A percentile compares a stretch with the other conserved stretches of the same genome.
Evolutionary conservation across 129 eudicot genomes (phyloP).

Genomic region (Apium graveolens): DNA sequence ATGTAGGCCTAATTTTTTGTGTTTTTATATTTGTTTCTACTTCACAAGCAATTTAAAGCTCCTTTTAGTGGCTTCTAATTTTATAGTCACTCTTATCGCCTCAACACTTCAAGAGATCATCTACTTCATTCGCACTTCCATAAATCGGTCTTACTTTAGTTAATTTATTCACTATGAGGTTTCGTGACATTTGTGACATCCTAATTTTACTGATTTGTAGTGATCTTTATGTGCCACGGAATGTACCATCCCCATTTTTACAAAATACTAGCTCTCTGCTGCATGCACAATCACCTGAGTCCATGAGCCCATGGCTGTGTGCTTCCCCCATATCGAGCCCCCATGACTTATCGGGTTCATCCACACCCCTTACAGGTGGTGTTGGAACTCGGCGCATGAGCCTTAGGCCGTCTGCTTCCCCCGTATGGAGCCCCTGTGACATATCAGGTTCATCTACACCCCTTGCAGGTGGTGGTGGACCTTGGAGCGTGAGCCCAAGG

Average conservation of each 20-base stretch:
- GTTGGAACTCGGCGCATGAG: constrained; percentile 21
- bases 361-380: constrained; percentile 44
- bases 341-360: constrained; percentile 37
- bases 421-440: constrained; percentile 38
- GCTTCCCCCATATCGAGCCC: constrained; percentile 50
- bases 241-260: constrained; percentile 58
- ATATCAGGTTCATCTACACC: constrained; percentile 52
- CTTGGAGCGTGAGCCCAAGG: constrained; percentile 26
- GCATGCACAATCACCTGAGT: constrained; percentile 25
- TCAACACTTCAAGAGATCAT: background rate
- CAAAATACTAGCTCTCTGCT: constrained; percentile 46
- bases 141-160: background rate
- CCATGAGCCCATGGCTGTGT: constrained; percentile 25
- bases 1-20: background rate
- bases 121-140: background rate
- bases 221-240: constrained; percentile 27
- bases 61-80: background rate
- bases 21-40: too few relatives aligned
- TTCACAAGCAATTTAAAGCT: background rate
- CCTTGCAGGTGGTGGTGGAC: constrained; percentile 16
- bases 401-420: constrained; percentile 30
- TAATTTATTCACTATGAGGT: background rate
- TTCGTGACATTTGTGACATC: background rate
- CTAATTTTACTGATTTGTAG: constrained; percentile 15
- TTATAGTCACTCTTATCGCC: background rate